phyloP scores from a whole-genome alignment of 768 basidiomycete genomes.

The Termitomyces sp. region DNA sequence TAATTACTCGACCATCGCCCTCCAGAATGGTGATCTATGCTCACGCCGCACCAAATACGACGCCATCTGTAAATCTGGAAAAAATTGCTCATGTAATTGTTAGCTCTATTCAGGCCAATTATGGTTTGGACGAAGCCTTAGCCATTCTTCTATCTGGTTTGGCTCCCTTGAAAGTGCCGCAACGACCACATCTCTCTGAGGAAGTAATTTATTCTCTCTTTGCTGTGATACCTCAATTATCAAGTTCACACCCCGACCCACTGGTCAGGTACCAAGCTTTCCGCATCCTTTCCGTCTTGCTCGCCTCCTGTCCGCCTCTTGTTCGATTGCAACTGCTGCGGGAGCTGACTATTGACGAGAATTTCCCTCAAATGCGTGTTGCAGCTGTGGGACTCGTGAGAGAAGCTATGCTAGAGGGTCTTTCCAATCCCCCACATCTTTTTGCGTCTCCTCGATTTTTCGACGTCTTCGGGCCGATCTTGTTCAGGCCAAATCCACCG shows the following conservation, averaged over 20 bases:
- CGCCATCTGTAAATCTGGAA: conserved; percentile 17
- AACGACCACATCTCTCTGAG: conserved; percentile 25
- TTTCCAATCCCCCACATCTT: conserved; percentile 28
- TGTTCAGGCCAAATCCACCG: conserved; percentile 53
- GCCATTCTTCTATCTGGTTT: conserved; percentile 43
- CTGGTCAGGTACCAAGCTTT: conserved; percentile 54
- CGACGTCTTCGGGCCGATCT: conserved; percentile 49
- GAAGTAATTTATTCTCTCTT: conserved; percentile 46
- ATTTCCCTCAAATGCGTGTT: conserved; percentile 62
- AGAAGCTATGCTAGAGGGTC: conserved; percentile 55
- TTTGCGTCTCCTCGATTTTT: conserved; percentile 56
- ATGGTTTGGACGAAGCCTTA: conserved; percentile 55
- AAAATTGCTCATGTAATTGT: conserved; percentile 39
- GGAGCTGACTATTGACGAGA: conserved; percentile 42
- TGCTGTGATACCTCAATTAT: conserved; percentile 46
- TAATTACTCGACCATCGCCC: conserved; percentile 20
- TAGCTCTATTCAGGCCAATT: conserved; percentile 46
- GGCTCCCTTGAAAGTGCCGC: conserved; percentile 14
- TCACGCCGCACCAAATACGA: conserved; percentile 19
- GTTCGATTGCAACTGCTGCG: conserved; percentile 50
- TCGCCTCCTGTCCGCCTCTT: conserved; percentile 40
- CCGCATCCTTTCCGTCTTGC: conserved; percentile 50
- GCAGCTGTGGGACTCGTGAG: conserved; percentile 67
- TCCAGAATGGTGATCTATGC: conserved; percentile 32
- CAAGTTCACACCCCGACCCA: conserved; percentile 59